Percentiles rank a stretch among this genome's conserved stretches.
phyloP scores from a whole-genome alignment of 768 basidiomycete species.

The Amanita phalloides region DNA sequence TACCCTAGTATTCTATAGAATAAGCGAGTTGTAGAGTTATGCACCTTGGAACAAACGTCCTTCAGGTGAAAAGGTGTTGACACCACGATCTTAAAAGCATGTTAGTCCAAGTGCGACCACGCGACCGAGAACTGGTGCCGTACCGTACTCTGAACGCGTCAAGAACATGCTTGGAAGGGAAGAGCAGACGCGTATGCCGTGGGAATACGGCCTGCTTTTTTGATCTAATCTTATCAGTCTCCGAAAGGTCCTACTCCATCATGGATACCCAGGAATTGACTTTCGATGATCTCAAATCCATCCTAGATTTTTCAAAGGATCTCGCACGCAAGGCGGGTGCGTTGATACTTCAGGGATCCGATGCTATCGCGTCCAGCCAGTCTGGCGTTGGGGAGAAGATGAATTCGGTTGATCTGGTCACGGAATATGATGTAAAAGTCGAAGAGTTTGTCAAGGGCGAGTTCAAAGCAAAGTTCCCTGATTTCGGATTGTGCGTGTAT shows the following conservation, averaged over 20 bases:
- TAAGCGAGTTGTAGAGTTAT: constrained; percentile 10
- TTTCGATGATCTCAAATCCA: constrained; percentile 36
- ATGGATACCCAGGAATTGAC: constrained; percentile 31
- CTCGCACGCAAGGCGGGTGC: constrained; percentile 69
- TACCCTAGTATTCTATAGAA: not conserved
- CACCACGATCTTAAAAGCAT: constrained; percentile 68
- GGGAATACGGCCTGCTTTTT: constrained; percentile 17
- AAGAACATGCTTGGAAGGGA: constrained; percentile 57
- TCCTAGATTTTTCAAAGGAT: constrained; percentile 58
- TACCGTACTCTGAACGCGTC: constrained; percentile 93
- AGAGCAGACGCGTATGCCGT: constrained; percentile 40
- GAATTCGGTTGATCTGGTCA: constrained; percentile 91
- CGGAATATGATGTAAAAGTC: constrained; percentile 87
- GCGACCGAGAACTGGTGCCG: constrained; percentile 9
- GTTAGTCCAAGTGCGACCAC: not conserved
- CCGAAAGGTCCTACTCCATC: constrained; percentile 10
- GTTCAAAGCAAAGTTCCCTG: constrained; percentile 55
- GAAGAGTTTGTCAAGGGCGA: constrained; percentile 74
- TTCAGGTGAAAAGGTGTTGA: constrained; percentile 98
- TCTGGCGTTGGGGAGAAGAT: constrained; percentile 73
- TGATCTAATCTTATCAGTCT: constrained; percentile 24
- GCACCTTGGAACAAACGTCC: constrained; percentile 96
- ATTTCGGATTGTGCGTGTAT: constrained; percentile 68
- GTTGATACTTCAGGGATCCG: constrained; percentile 68
- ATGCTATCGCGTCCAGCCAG: constrained; percentile 45